Evolutionary conservation across 2,329 filamentous ascomycete genomes (phyloP).

Genomic region (Lachnum nothofagi): DNA sequence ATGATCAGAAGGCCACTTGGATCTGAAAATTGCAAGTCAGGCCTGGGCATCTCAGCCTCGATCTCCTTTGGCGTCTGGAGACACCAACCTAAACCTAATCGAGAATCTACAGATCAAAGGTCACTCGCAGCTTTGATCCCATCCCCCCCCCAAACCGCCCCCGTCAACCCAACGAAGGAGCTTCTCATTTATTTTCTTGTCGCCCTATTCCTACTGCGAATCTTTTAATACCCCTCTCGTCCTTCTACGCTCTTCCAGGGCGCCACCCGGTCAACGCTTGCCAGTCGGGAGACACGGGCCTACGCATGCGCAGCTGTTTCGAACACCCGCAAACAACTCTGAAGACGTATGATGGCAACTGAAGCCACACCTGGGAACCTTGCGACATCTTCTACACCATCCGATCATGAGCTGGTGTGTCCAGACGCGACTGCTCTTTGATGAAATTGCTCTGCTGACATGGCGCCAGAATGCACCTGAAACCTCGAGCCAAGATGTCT

Average conservation of each 20-base stretch:
- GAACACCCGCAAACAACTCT: conserved; percentile 30
- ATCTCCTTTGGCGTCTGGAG: too few relatives aligned
- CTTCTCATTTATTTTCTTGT: conserved; percentile 11
- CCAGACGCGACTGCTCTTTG: not conserved
- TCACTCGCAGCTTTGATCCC: not conserved
- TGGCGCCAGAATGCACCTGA: conserved; percentile 37
- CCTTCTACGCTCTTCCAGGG: conserved; percentile 1
- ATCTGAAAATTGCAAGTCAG: too few relatives aligned
- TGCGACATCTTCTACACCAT: conserved; percentile 29
- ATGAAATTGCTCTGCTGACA: conserved; percentile 15
- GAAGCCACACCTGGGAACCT: conserved; percentile 51
- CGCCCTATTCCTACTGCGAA: conserved; percentile 13
- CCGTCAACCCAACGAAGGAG: conserved; percentile 13
- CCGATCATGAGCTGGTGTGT: conserved; percentile 32
- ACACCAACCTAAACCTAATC: too few relatives aligned
- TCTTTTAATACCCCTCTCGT: not conserved
- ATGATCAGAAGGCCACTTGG: too few relatives aligned
- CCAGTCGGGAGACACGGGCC: conserved; percentile 23
- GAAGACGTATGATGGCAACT: conserved; percentile 61
- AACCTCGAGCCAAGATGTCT: conserved; percentile 46
- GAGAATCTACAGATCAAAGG: too few relatives aligned
- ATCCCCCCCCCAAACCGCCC: conserved; percentile 5
- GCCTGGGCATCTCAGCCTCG: too few relatives aligned
- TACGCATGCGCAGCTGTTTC: conserved; percentile 32
- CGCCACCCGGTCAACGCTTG: conserved; percentile 17